These are phyloP conservation scores for Barnettozyma botsteinii DNA, from an alignment of 805 yeast species.

Conservation along the genomic window DNA sequence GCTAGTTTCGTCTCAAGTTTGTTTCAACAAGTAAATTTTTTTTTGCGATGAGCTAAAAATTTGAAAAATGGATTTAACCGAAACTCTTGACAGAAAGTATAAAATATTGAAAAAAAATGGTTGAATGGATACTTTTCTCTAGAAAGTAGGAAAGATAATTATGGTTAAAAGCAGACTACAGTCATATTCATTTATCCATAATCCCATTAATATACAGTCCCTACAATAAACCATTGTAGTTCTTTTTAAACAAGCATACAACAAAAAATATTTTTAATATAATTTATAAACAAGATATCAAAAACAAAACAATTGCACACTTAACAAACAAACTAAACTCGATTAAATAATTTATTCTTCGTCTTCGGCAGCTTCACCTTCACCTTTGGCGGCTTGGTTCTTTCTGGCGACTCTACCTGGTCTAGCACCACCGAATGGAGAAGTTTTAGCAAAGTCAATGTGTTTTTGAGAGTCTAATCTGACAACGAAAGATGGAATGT, in stretches of 20 bases:
- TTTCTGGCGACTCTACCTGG: conserved; percentile 99
- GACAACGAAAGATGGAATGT: conserved; percentile 98
- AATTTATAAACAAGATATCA: neutral
- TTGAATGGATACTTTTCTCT: too few relatives aligned
- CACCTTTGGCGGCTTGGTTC: conserved; percentile 42
- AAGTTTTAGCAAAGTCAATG: conserved; percentile 98
- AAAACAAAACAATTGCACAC: conserved; percentile 2
- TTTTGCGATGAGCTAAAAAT: neutral
- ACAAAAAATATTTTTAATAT: conserved; percentile 2
- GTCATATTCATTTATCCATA: neutral
- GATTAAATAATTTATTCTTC: conserved; percentile 50
- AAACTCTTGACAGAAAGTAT: too few relatives aligned
- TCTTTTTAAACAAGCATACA: conserved; percentile 1
- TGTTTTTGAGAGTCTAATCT: conserved; percentile 99
- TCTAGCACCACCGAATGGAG: conserved; percentile 99
- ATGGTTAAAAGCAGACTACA: neutral
- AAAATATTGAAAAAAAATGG: too few relatives aligned
- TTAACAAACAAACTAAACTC: conserved; percentile 6
- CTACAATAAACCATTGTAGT: neutral
- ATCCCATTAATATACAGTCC: conserved; percentile 3
- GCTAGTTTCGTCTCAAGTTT: too few relatives aligned
- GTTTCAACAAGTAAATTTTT: too few relatives aligned
- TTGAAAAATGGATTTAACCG: too few relatives aligned
- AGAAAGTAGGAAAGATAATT: neutral
- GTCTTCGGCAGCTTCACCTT: conserved; percentile 68